These are phyloP conservation scores for Trichomonas gallinae DNA, from an alignment of 208 protist genomes.

Conservation along the genomic window DNA sequence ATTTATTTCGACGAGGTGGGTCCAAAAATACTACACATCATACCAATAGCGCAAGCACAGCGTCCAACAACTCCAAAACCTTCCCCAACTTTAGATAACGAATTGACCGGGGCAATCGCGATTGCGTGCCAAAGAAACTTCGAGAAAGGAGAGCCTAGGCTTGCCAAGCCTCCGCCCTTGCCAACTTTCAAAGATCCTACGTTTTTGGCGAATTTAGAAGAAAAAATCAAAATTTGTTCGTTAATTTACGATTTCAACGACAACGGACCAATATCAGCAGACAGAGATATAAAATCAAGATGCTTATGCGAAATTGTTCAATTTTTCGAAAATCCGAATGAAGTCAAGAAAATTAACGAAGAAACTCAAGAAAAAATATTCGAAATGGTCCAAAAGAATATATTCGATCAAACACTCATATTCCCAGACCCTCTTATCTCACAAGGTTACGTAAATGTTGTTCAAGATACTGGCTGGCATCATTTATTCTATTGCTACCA, in stretches of 20 bases:
- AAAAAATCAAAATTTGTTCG: not conserved
- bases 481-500: conserved; percentile 12
- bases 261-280: not conserved
- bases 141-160: not conserved
- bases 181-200: not conserved
- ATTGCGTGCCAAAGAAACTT: not conserved
- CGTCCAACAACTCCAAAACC: not conserved
- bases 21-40: not conserved
- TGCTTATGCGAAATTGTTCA: not conserved
- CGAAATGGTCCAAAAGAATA: not conserved
- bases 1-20: not conserved
- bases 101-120: not conserved
- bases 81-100: not conserved
- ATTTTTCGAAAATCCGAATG: not conserved
- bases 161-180: not conserved
- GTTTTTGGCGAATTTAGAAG: not conserved
- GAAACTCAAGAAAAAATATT: not conserved
- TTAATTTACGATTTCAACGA: not conserved
- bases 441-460: not conserved
- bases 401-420: not conserved
- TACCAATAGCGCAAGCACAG: not conserved
- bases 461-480: not conserved
- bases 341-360: not conserved
- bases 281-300: not conserved
- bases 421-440: not conserved